Evolutionary conservation across 176 grass and related monocot genomes (phyloP).

Genomic region (Phyllostachys edulis): DNA sequence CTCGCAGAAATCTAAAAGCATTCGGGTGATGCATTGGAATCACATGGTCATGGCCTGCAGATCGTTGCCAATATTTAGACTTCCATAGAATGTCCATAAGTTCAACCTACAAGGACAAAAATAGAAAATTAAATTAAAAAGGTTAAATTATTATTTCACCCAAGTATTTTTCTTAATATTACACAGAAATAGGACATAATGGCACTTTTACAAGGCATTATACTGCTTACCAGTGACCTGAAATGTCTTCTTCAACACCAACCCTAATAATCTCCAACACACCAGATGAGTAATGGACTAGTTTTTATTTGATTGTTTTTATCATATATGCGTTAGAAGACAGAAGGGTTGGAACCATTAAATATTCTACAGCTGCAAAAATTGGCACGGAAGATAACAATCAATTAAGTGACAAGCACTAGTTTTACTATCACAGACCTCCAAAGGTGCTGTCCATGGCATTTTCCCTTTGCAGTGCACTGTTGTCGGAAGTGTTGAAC

Average conservation of each 20-base stretch:
- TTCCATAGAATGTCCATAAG: slow-evolving; percentile 78
- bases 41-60: slow-evolving; percentile 71
- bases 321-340: neutral
- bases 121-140: neutral
- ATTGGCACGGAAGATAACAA: neutral
- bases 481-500: neutral
- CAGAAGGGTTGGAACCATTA: neutral
- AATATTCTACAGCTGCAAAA: neutral
- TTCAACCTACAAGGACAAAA: slow-evolving; percentile 56
- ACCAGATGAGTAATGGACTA: neutral
- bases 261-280: neutral
- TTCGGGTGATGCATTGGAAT: slow-evolving; percentile 98
- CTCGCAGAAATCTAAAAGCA: slow-evolving; percentile 84
- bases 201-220: neutral
- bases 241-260: neutral
- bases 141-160: neutral
- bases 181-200: neutral
- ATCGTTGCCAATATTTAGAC: slow-evolving; percentile 84
- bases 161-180: neutral
- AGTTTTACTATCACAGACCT: neutral
- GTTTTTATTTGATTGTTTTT: neutral
- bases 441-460: neutral
- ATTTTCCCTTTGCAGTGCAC: neutral
- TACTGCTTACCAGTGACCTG: neutral
- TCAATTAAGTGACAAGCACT: neutral